Evolutionary conservation across 768 basidiomycete genomes (phyloP).

Genomic region (Leccinum incarnatum): DNA sequence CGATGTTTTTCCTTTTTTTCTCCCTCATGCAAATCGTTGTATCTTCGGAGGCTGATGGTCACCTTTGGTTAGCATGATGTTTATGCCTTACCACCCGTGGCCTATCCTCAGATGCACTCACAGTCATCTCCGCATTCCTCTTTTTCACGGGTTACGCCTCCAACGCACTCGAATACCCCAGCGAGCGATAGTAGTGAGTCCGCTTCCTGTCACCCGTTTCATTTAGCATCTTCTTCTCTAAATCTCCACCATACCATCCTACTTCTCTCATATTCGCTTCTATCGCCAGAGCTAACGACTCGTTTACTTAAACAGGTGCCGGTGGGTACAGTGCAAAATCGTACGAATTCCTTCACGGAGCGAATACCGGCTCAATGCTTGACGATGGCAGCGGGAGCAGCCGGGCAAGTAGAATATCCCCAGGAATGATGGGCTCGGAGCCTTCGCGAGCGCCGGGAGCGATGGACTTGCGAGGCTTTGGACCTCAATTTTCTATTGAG

Average conservation of each 20-base stretch:
- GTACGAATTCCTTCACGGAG: constrained; percentile 19
- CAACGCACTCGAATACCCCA: constrained; percentile 26
- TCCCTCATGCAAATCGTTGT: not conserved
- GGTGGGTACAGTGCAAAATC: constrained; percentile 21
- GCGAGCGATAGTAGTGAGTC: constrained; percentile 29
- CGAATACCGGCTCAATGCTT: constrained; percentile 20
- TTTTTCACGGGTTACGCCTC: constrained; percentile 21
- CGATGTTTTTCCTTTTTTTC: not conserved
- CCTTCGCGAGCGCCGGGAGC: constrained; percentile 11
- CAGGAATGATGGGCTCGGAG: constrained; percentile 9
- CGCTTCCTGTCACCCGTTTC: not conserved
- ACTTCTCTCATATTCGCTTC: not conserved
- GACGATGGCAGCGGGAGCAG: constrained; percentile 16
- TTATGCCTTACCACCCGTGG: not conserved
- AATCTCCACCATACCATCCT: not conserved
- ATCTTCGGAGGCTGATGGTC: constrained; percentile 1
- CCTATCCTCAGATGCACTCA: constrained; percentile 9
- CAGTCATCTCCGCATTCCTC: constrained; percentile 21
- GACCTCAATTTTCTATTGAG: not conserved
- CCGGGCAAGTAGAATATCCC: constrained; percentile 12
- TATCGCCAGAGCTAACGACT: not conserved
- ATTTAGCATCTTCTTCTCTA: not conserved
- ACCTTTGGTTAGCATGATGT: constrained; percentile 15
- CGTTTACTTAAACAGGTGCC: constrained; percentile 11
- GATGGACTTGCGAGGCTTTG: not conserved